Conservation (phyloP, 1,139 yeast genomes). For the Debaryomyces coudertii region DNA sequence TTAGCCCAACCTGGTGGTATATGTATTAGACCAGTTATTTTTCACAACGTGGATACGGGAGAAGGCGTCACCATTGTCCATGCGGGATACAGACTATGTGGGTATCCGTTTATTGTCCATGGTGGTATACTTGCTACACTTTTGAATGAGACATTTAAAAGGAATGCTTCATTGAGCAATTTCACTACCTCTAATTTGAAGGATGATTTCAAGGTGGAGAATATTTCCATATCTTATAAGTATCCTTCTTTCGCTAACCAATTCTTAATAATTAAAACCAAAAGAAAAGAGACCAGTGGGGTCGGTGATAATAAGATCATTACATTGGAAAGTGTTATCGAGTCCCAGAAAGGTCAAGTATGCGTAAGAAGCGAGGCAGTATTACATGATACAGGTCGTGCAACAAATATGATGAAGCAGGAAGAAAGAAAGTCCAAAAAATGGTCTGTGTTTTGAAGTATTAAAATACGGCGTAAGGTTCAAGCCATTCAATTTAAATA, state of each 20-base stretch:
- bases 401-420: slow-evolving; percentile 14
- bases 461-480: background rate
- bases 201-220: slow-evolving; percentile 50
- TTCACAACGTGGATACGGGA: slow-evolving; percentile 57
- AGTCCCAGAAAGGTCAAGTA: slow-evolving; percentile 37
- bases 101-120: slow-evolving; percentile 85
- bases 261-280: slow-evolving; percentile 67
- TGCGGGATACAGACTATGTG: slow-evolving; percentile 78
- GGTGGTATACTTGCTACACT: slow-evolving; percentile 90
- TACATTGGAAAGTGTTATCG: slow-evolving; percentile 35
- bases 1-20: slow-evolving; percentile 73
- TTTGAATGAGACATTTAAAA: slow-evolving; percentile 71
- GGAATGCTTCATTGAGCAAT: slow-evolving; percentile 53
- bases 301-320: slow-evolving; percentile 30
- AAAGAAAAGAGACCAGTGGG: slow-evolving; percentile 29
- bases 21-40: slow-evolving; percentile 71
- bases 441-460: background rate
- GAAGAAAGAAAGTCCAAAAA: background rate
- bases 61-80: slow-evolving; percentile 73
- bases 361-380: slow-evolving; percentile 43
- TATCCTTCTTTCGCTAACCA: slow-evolving; percentile 82
- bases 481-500: background rate
- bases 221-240: slow-evolving; percentile 59
- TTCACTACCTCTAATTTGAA: slow-evolving; percentile 36
- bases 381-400: slow-evolving; percentile 45